Evolutionary conservation across 345 rosid genomes (phyloP).

Genomic region (Gossypium arboreum): DNA sequence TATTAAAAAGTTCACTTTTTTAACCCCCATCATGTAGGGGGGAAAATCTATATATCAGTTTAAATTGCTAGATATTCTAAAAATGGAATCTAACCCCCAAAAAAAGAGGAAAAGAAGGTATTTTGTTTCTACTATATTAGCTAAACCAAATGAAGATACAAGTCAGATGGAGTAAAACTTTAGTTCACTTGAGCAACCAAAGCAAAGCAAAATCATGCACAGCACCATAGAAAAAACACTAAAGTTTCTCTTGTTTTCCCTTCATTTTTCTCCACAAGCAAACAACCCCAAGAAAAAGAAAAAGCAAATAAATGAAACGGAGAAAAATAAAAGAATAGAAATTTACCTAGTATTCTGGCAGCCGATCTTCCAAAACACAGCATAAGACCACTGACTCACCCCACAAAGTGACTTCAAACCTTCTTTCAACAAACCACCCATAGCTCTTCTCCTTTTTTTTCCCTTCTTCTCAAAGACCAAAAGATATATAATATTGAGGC

Average conservation of each 20-base stretch:
- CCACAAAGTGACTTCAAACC: constrained; percentile 75
- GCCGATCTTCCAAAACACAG: constrained; percentile 96
- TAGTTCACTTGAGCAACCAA: neutral
- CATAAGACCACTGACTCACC: constrained; percentile 74
- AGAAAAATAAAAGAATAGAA: neutral
- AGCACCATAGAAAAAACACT: neutral
- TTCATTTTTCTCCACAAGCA: constrained; percentile 6
- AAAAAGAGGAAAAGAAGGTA: neutral
- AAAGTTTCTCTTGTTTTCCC: neutral
- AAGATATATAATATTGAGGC: constrained; percentile 9
- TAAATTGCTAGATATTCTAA: neutral
- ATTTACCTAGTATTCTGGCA: constrained; percentile 82
- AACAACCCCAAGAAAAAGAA: neutral
- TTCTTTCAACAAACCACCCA: constrained; percentile 77
- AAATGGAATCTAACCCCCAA: constrained; percentile 3
- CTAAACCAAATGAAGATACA: constrained; percentile 7
- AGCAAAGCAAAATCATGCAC: constrained; percentile 3
- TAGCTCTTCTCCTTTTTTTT: constrained; percentile 20
- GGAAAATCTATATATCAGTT: neutral
- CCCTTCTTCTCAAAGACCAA: constrained; percentile 1
- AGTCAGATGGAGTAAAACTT: constrained; percentile 1
- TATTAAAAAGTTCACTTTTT: neutral
- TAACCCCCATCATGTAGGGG: neutral
- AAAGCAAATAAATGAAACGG: neutral
- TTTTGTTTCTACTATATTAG: neutral